These are phyloP conservation scores for Colletotrichum echinochloae DNA, from an alignment of 2,329 filamentous ascomycete genomes.

Conservation along the genomic window DNA sequence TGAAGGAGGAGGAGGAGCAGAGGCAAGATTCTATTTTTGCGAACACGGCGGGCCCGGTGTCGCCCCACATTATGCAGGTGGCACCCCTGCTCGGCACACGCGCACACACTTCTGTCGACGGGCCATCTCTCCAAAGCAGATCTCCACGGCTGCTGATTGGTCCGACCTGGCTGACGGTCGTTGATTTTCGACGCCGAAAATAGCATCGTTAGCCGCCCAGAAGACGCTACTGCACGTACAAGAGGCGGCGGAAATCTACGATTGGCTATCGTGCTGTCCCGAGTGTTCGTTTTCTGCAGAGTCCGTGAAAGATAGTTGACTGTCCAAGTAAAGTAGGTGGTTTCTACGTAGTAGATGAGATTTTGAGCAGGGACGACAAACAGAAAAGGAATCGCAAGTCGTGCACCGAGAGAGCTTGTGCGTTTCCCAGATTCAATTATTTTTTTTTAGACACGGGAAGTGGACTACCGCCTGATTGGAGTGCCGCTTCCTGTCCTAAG, in stretches of 20 bases:
- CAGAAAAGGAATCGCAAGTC: not conserved
- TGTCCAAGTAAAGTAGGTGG: not conserved
- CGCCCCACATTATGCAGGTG: slow-evolving; percentile 22
- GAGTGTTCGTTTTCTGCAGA: not conserved
- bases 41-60: slow-evolving; percentile 12
- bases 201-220: slow-evolving; percentile 39
- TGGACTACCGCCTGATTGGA: not conserved
- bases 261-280: slow-evolving; percentile 9
- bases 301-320: not conserved
- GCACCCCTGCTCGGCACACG: slow-evolving; percentile 27
- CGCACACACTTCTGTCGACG: not conserved
- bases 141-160: slow-evolving; percentile 20
- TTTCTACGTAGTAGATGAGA: not conserved
- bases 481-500: not conserved
- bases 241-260: slow-evolving; percentile 28
- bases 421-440: not conserved
- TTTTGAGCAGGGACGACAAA: not conserved
- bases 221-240: slow-evolving; percentile 22
- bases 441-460: slow-evolving; percentile 20
- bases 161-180: not conserved
- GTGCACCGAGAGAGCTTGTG: not conserved
- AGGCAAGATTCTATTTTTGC: slow-evolving; percentile 38
- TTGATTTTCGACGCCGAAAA: slow-evolving; percentile 27
- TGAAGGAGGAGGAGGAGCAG: not conserved
- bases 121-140: slow-evolving; percentile 30